Percentiles rank a stretch among this genome's conserved stretches.
phyloP scores from a whole-genome alignment of 1,139 yeast species.

The Yamadazyma conglobata region DNA sequence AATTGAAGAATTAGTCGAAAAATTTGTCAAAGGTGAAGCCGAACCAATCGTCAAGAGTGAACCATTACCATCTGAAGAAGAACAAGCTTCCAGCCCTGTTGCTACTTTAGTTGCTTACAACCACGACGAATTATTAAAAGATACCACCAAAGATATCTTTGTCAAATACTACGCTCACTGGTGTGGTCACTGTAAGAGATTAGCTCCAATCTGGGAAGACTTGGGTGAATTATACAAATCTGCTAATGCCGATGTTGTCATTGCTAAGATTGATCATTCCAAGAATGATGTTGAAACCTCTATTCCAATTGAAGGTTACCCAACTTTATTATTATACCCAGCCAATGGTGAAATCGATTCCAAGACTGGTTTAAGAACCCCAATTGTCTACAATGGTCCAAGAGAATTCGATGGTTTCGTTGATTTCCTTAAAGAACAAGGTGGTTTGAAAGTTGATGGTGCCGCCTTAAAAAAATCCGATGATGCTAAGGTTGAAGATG shows the following conservation, averaged over 20 bases:
- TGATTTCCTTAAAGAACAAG: constrained; percentile 63
- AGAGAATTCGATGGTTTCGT: constrained; percentile 76
- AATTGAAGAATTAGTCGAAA: constrained; percentile 60
- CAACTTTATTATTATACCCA: constrained; percentile 88
- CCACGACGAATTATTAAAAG: constrained; percentile 67
- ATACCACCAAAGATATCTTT: constrained; percentile 76
- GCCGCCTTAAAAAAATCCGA: constrained; percentile 25
- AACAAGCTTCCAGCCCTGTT: constrained; percentile 69
- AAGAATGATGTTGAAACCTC: constrained; percentile 78
- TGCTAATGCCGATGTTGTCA: constrained; percentile 50
- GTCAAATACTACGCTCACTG: constrained; percentile 97
- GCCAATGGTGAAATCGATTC: constrained; percentile 75
- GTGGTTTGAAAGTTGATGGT: constrained; percentile 59
- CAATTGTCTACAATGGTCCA: constrained; percentile 63
- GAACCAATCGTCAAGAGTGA: constrained; percentile 81
- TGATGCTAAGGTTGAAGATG: constrained; percentile 25
- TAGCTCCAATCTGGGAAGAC: constrained; percentile 90
- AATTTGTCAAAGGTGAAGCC: constrained; percentile 61
- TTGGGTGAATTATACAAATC: constrained; percentile 65
- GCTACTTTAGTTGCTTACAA: constrained; percentile 80
- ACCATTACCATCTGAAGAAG: constrained; percentile 67
- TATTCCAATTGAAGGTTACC: constrained; percentile 76
- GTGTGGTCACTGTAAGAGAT: constrained; percentile 98
- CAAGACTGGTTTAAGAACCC: constrained; percentile 51
- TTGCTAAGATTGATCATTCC: constrained; percentile 90